Conservation (phyloP, 257 asterid genomes). For the Sherardia arvensis region DNA sequence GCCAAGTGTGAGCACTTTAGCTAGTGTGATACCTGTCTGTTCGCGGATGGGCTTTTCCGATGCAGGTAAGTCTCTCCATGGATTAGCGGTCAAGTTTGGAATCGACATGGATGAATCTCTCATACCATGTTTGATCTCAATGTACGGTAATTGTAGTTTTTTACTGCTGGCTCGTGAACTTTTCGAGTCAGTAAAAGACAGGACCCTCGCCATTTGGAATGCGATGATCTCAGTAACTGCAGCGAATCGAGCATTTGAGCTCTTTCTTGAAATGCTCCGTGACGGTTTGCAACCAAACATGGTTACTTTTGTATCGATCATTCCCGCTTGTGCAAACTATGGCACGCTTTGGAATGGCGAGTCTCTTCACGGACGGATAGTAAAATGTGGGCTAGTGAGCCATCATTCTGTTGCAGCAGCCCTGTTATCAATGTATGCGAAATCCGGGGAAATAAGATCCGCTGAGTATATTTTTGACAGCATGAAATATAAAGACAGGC, state of each 20-base stretch:
- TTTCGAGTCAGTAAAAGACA: slow-evolving; percentile 21
- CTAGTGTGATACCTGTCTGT: slow-evolving; percentile 42
- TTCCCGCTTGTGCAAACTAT: slow-evolving; percentile 35
- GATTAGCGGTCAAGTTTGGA: slow-evolving; percentile 45
- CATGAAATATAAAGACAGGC: slow-evolving; percentile 18
- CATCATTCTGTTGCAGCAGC: slow-evolving; percentile 42
- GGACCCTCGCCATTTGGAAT: slow-evolving; percentile 38
- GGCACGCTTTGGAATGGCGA: slow-evolving; percentile 22
- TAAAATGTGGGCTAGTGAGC: slow-evolving; percentile 36
- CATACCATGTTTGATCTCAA: slow-evolving; percentile 47
- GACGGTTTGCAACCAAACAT: slow-evolving; percentile 31
- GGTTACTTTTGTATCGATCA: slow-evolving; percentile 54
- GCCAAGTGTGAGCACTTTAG: slow-evolving; percentile 51
- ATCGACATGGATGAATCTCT: slow-evolving; percentile 26
- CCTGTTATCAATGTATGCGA: slow-evolving; percentile 45
- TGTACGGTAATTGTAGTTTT: slow-evolving; percentile 39
- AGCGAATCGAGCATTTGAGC: slow-evolving; percentile 24
- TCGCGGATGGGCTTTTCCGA: slow-evolving; percentile 24
- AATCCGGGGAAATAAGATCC: slow-evolving; percentile 36
- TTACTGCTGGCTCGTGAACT: slow-evolving; percentile 29
- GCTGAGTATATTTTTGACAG: slow-evolving; percentile 37
- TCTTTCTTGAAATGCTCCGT: slow-evolving; percentile 29
- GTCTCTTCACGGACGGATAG: slow-evolving; percentile 38
- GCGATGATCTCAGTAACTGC: slow-evolving; percentile 49
- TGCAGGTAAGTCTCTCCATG: slow-evolving; percentile 36